These are phyloP conservation scores for Rosa lucieae DNA, from an alignment of 306 rosid species.

Conservation along the genomic window DNA sequence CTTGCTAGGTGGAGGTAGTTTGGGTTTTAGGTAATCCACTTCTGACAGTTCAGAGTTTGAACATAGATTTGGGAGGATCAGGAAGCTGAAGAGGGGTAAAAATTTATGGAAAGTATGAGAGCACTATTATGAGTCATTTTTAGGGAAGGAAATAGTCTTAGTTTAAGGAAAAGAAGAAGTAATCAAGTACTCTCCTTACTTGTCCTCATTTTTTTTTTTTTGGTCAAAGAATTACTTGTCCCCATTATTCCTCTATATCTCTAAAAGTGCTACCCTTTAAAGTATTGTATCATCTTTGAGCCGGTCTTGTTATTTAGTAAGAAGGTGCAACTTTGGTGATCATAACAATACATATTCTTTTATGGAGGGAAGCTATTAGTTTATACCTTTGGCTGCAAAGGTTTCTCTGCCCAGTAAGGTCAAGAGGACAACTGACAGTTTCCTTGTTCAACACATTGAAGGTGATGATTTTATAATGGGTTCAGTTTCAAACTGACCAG, in stretches of 20 bases:
- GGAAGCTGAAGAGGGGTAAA: not conserved
- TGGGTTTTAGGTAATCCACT: not conserved
- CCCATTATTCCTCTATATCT: not conserved
- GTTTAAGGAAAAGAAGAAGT: not conserved
- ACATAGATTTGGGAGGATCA: not conserved
- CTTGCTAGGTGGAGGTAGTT: not conserved
- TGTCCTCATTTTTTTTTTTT: not conserved
- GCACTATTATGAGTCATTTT: not conserved
- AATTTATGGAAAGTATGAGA: not conserved
- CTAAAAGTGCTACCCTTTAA: not conserved
- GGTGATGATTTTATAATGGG: not conserved
- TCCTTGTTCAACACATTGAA: not conserved
- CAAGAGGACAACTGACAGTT: not conserved
- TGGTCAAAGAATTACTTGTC: not conserved
- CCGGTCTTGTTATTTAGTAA: not conserved
- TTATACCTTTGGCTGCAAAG: not conserved
- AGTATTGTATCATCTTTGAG: not conserved
- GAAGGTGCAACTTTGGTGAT: not conserved
- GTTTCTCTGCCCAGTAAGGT: not conserved
- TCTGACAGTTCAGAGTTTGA: not conserved
- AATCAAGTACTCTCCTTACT: not conserved
- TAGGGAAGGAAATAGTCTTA: not conserved
- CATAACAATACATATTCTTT: no score
- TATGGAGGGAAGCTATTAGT: not conserved
- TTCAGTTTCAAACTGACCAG: not conserved